Evolutionary conservation across 208 protist genomes (phyloP), one percentile per base, ranked within the genome.

Genomic region (Leishmania aethiopica): DNA sequence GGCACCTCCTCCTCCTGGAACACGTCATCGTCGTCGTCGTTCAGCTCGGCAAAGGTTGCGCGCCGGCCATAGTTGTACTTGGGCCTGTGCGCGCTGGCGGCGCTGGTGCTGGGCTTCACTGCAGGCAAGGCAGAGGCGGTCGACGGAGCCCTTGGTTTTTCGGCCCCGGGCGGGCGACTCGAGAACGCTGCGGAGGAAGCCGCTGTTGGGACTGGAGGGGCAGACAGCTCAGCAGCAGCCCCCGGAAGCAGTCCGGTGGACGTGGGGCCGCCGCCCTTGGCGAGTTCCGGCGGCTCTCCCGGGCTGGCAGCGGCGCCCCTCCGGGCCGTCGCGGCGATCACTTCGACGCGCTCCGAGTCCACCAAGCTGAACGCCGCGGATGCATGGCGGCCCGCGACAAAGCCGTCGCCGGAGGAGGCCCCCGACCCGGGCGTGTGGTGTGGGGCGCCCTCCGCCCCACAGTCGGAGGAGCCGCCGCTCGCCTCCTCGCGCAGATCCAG

Each of bases 1-100:
- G 78, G 75, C 35, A 90, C 73, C 66, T 95, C 79, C 55, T 88
- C 84, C 51, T 84, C 76, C 35, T 53, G 35, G 11, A 55, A 10
- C 59, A 35, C 69, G 22, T 5, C 74, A 17, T 7, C 32, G 22
- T 40, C 32, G 35, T 35, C 57, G 35, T 78, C 37, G 35, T 35
- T n/a, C 53, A 78, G 37, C 53, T 67, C 74, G 1, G 53, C 13
- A 17, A 64, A 67, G 40, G 57, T 51, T 37, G 37, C 0, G 57
- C 17, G 47, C 47, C 45, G 76, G n/a, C 69, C 76, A 70, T 80
- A 80, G 69, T 80, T 84, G 59, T 84, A 84, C 59, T 47, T 77
- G 17, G 49, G 59, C 0, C n/a, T 22, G 53, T 51, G 57, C 40
- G 6, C 73, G 32, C 17, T 7, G 72, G n/a, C 35, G 28, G 74